Percentiles rank a stretch among this genome's conserved stretches.
phyloP scores from a whole-genome alignment of 1,284 basidiomycete genomes.

The Tausonia pullulans region DNA sequence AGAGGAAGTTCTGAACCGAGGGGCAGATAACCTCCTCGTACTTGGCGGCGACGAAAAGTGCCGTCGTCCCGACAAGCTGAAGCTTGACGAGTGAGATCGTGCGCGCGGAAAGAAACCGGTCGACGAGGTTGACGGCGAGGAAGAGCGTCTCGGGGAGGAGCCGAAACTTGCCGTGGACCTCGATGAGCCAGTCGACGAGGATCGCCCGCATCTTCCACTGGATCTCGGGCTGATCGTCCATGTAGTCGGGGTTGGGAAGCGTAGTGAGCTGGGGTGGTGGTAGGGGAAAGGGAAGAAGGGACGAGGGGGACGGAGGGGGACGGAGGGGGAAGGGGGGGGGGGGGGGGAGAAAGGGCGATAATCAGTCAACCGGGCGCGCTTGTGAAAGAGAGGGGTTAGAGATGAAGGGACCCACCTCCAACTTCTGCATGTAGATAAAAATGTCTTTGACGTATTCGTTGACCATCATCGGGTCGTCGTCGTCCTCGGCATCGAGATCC shows the following conservation, averaged over 20 bases:
- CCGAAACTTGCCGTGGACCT: slow-evolving; percentile 88
- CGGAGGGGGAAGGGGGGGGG: not conserved
- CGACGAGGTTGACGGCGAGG: slow-evolving; percentile 87
- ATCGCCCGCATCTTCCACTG: slow-evolving; percentile 92
- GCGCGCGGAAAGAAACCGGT: slow-evolving; percentile 85
- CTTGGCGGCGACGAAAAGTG: slow-evolving; percentile 87
- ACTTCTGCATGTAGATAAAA: slow-evolving; percentile 76
- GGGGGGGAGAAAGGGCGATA: not conserved
- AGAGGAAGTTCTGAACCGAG: slow-evolving; percentile 73
- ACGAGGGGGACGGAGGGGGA: slow-evolving; percentile 15
- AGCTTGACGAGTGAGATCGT: slow-evolving; percentile 85
- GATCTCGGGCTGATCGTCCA: slow-evolving; percentile 79
- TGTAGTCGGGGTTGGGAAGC: slow-evolving; percentile 80
- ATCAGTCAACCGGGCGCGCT: not conserved
- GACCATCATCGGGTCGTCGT: slow-evolving; percentile 93
- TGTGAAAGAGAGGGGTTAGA: not conserved
- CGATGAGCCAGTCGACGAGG: slow-evolving; percentile 93
- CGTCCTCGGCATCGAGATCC: slow-evolving; percentile 85
- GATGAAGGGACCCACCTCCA: slow-evolving; percentile 45
- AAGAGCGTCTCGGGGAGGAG: slow-evolving; percentile 93
- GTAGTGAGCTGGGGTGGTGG: slow-evolving; percentile 48
- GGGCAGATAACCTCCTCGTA: slow-evolving; percentile 94
- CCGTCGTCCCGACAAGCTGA: slow-evolving; percentile 88
- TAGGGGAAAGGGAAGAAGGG: not conserved
- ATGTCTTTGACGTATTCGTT: slow-evolving; percentile 93